Conservation (phyloP, 352 stramenopile genomes). For the Pythium dissotocum region DNA sequence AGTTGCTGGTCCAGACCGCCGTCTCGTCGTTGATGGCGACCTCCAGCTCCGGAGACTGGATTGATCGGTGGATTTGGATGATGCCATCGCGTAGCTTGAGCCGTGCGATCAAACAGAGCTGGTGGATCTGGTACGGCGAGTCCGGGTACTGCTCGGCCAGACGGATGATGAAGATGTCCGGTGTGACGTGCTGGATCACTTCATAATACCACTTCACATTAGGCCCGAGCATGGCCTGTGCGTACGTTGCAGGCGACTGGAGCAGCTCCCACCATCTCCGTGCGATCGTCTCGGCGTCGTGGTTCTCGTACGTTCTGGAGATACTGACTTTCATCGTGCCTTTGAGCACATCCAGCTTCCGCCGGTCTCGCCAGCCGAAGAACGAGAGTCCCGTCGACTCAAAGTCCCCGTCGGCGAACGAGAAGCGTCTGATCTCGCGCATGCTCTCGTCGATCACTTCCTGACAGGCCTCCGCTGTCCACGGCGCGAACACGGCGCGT, state of each 20-base stretch:
- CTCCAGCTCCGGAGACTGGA: background rate
- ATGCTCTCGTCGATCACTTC: background rate
- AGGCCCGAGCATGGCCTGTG: background rate
- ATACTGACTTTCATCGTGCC: constrained; percentile 18
- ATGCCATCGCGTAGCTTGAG: background rate
- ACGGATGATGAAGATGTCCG: constrained; percentile 17
- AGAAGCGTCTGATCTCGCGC: background rate
- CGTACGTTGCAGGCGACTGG: background rate
- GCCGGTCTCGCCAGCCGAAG: constrained; percentile 16
- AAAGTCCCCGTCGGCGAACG: background rate
- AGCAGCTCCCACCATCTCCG: constrained; percentile 18
- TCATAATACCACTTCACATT: constrained; percentile 13
- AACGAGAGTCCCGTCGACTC: constrained; percentile 11
- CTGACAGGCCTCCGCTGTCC: background rate
- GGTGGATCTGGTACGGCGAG: background rate
- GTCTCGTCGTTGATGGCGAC: background rate
- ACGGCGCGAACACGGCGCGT: background rate
- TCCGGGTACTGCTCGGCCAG: constrained; percentile 15
- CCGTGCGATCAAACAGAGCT: background rate
- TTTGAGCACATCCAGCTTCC: constrained; percentile 4
- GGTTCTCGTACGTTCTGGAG: constrained; percentile 4
- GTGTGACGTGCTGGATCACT: constrained; percentile 13
- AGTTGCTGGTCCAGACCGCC: background rate
- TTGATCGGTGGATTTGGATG: background rate
- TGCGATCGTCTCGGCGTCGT: constrained; percentile 11